Conservation (phyloP, 257 asterid genomes). For the Solanum pimpinellifolium region DNA sequence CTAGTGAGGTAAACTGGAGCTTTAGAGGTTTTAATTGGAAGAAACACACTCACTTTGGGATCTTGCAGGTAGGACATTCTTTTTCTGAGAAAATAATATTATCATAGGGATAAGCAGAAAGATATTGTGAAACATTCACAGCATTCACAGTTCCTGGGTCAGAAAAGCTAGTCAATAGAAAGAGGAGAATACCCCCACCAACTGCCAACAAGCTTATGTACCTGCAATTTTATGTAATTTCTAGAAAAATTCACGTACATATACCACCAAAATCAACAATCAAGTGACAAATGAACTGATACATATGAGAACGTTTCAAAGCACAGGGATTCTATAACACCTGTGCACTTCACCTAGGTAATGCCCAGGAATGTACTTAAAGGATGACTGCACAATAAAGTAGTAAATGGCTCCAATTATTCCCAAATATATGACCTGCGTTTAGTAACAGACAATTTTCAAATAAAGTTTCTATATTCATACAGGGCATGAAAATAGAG, state of each 20-base stretch:
- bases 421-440: conserved; percentile 72
- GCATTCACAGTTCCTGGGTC: conserved; percentile 89
- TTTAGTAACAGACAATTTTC: conserved; percentile 6
- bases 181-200: conserved; percentile 76
- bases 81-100: conserved; percentile 69
- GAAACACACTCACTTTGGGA: conserved; percentile 57
- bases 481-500: neutral
- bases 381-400: conserved; percentile 49
- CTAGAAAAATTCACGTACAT: conserved; percentile 4
- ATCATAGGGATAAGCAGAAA: conserved; percentile 85
- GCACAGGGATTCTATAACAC: conserved; percentile 17
- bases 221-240: conserved; percentile 33
- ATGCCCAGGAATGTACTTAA: conserved; percentile 83
- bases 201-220: conserved; percentile 84
- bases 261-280: neutral
- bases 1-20: neutral
- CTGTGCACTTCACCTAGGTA: conserved; percentile 79
- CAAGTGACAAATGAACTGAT: neutral
- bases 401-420: conserved; percentile 78
- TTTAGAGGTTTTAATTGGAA: neutral
- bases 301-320: neutral
- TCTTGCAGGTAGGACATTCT: conserved; percentile 92
- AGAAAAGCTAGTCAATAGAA: conserved; percentile 92
- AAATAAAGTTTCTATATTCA: neutral
- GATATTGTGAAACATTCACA: conserved; percentile 62